These are phyloP conservation scores for Sporothrix sp. DNA, from an alignment of 2,329 filamentous ascomycete genomes.

Conservation along the genomic window DNA sequence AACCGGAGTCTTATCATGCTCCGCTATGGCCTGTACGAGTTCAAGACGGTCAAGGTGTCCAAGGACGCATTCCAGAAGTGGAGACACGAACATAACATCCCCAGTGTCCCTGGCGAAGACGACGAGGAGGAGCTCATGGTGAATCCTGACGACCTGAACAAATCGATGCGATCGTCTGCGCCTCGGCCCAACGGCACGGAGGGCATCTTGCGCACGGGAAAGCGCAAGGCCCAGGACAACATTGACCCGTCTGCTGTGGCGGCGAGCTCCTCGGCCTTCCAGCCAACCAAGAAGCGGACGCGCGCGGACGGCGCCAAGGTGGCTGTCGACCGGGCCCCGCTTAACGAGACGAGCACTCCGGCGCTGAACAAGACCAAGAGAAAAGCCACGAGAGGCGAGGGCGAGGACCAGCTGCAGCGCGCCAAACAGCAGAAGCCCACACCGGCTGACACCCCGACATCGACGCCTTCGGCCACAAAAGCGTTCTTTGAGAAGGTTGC, in stretches of 20 bases:
- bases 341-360: slow-evolving; percentile 26
- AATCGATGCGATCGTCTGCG: slow-evolving; percentile 15
- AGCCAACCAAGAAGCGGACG: slow-evolving; percentile 37
- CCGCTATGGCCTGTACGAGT: slow-evolving; percentile 52
- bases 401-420: slow-evolving; percentile 37
- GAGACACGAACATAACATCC: slow-evolving; percentile 46
- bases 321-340: slow-evolving; percentile 29
- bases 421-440: slow-evolving; percentile 40
- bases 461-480: slow-evolving; percentile 42
- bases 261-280: slow-evolving; percentile 25
- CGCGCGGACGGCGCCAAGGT: slow-evolving; percentile 25
- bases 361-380: slow-evolving; percentile 41
- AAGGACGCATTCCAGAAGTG: slow-evolving; percentile 48
- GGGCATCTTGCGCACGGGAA: slow-evolving; percentile 25
- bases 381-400: slow-evolving; percentile 37
- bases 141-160: slow-evolving; percentile 9
- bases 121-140: slow-evolving; percentile 10
- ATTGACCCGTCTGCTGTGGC: slow-evolving; percentile 29
- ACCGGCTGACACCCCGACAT: neutral
- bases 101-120: slow-evolving; percentile 39
- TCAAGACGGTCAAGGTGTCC: slow-evolving; percentile 52
- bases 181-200: slow-evolving; percentile 26
- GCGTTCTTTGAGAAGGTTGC: slow-evolving; percentile 48
- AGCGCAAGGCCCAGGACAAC: slow-evolving; percentile 50
- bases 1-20: slow-evolving; percentile 51